Conservation (phyloP, 78 protist species). For the Guillardia theta region DNA sequence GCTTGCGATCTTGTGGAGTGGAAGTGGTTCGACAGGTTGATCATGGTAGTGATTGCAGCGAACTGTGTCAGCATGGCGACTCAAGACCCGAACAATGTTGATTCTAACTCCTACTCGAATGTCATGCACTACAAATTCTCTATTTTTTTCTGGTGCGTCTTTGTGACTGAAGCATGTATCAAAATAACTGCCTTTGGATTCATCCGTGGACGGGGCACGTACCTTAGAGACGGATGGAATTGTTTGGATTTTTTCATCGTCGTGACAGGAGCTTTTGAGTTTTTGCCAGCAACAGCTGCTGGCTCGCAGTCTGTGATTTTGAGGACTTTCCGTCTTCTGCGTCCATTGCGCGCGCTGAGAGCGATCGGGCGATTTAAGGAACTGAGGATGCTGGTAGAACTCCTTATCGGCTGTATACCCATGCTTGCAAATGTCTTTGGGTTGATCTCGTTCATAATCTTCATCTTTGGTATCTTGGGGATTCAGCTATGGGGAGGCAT, state of each 20-base stretch:
- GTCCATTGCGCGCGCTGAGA: background rate
- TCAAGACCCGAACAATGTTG: background rate
- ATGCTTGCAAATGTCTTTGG: background rate
- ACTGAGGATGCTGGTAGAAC: background rate
- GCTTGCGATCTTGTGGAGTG: background rate
- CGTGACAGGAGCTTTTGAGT: background rate
- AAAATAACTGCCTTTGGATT: background rate
- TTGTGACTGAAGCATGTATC: background rate
- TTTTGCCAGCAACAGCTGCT: background rate
- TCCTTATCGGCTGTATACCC: background rate
- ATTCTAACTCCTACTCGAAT: background rate
- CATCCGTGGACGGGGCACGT: background rate
- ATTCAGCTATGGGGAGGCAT: background rate
- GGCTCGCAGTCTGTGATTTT: background rate
- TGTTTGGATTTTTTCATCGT: slow-evolving; percentile 1
- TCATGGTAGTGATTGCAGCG: background rate
- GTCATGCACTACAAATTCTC: background rate
- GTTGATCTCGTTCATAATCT: background rate
- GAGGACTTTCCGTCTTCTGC: background rate
- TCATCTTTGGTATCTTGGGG: slow-evolving; percentile 37
- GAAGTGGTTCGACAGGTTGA: background rate
- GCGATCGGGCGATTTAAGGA: background rate
- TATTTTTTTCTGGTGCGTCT: background rate
- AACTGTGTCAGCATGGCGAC: background rate
- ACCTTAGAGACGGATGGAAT: background rate